phyloP scores from a whole-genome alignment of 805 yeast genomes.

The Kodamaea fukazawae region DNA sequence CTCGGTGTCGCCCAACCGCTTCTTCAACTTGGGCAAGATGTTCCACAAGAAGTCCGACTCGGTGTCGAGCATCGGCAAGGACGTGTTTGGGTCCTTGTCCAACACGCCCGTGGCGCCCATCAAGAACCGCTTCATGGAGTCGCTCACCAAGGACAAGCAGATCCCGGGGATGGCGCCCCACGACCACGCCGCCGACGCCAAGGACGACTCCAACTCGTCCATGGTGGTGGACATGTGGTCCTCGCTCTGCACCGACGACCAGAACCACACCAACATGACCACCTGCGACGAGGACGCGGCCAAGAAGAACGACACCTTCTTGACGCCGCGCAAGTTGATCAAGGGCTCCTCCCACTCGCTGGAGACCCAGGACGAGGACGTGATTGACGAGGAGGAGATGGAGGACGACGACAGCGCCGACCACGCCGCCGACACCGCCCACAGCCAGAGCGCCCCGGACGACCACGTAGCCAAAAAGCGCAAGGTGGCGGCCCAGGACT shows the following conservation, averaged over 20 bases:
- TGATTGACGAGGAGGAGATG: too few species aligned
- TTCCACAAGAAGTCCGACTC: conserved; percentile 9
- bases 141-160: conserved; percentile 10
- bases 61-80: conserved; percentile 10
- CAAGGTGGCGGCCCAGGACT: conserved; percentile 13
- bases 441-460: conserved; percentile 1
- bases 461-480: conserved; percentile 3
- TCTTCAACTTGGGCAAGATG: conserved; percentile 21
- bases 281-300: conserved; percentile 23
- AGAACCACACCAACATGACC: conserved; percentile 13
- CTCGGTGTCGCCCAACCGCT: conserved; percentile 35
- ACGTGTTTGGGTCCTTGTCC: conserved; percentile 15
- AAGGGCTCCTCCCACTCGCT: conserved; percentile 1
- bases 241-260: conserved; percentile 22
- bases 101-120: conserved; percentile 18
- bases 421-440: neutral
- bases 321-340: conserved; percentile 32
- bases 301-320: conserved; percentile 17
- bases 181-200: conserved; percentile 1
- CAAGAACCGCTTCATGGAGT: conserved; percentile 18
- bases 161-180: neutral
- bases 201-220: conserved; percentile 11
- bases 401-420: neutral
- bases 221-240: conserved; percentile 30
- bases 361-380: neutral